Evolutionary conservation across 1,139 yeast genomes (phyloP).

Genomic region (Candida gigantensis): DNA sequence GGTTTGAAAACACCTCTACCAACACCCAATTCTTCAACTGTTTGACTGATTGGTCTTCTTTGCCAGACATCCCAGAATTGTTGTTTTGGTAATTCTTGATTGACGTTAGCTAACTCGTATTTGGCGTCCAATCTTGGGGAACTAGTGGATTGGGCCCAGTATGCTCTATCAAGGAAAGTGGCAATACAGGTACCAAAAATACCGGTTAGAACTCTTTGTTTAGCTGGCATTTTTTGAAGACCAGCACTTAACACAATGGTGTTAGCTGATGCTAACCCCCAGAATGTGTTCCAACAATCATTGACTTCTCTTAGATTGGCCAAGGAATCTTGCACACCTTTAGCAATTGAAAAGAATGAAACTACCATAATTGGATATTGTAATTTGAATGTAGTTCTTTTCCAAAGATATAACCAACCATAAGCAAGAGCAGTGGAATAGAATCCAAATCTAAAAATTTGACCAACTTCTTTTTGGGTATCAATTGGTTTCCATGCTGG

Average conservation of each 20-base stretch:
- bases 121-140: slow-evolving; percentile 41
- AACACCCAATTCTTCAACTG: slow-evolving; percentile 72
- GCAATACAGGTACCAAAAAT: slow-evolving; percentile 42
- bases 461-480: slow-evolving; percentile 42
- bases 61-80: slow-evolving; percentile 81
- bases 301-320: slow-evolving; percentile 50
- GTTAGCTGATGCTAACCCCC: slow-evolving; percentile 48
- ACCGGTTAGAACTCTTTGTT: slow-evolving; percentile 46
- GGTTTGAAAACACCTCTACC: slow-evolving; percentile 55
- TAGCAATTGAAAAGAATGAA: slow-evolving; percentile 44
- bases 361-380: slow-evolving; percentile 43
- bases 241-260: slow-evolving; percentile 43
- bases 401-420: slow-evolving; percentile 51
- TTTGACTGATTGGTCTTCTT: slow-evolving; percentile 82
- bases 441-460: slow-evolving; percentile 42
- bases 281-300: slow-evolving; percentile 52
- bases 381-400: slow-evolving; percentile 47
- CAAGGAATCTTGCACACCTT: slow-evolving; percentile 29
- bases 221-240: slow-evolving; percentile 43
- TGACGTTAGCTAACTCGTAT: slow-evolving; percentile 38
- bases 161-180: slow-evolving; percentile 41
- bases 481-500: slow-evolving; percentile 50
- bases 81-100: slow-evolving; percentile 49
- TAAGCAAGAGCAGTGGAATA: slow-evolving; percentile 51
- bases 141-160: slow-evolving; percentile 46